Base-by-base conservation (phyloP, 441 rosid genomes). In the Erodium chrysanthum region DNA sequence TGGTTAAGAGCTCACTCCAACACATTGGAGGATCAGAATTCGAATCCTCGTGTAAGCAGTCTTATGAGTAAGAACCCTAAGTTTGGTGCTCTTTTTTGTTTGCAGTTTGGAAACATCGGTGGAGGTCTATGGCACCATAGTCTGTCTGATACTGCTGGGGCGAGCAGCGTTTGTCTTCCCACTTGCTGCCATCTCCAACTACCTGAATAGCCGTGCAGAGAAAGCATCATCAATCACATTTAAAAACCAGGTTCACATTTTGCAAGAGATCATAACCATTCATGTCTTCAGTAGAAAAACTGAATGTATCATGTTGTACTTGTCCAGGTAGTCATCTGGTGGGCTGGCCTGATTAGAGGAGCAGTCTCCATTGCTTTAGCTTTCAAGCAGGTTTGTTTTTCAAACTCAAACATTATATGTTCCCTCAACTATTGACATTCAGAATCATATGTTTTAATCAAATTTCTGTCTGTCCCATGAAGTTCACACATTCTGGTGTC, bases 161-260 rank as follows among this genome's bases (percentile, higher is more conserved):
- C 81, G 96, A 48, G 98, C 90, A 60, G 96, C 96, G 2, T 92
- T 86, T 70, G 96, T 92, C 64, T 88, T 92, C 72, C 96, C 94
- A 0, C 94, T 92, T 65, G 88, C 96, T 1, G 70, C 71, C 44
- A 23, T 88, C 22, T 84, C 90, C 64, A 92, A 90, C 71, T 81
- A 78, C 74, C 76, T 85, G 80, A 92, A 87, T 25, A 78, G 81
- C 59, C 70, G 74, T 18, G 66, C 76, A 5, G 72, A 74, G 15
- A 80, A 86, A 77, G 21, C 80, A 59, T 68, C 85, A 20, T 14
- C 76, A 3, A 73, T 92, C 74, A 81, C 86, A 31, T 80, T 88
- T 69, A 82, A 79, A 65, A 87, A 88, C 67, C 97, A 90, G 86
- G 96, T 90, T 67, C 67, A 76, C 27, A 46, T n/a, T 20, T 35